A percentile compares a stretch with the other conserved stretches of the same genome.
phyloP scores from a whole-genome alignment of 2,329 filamentous ascomycete genomes.

The Venturia pyrina region DNA sequence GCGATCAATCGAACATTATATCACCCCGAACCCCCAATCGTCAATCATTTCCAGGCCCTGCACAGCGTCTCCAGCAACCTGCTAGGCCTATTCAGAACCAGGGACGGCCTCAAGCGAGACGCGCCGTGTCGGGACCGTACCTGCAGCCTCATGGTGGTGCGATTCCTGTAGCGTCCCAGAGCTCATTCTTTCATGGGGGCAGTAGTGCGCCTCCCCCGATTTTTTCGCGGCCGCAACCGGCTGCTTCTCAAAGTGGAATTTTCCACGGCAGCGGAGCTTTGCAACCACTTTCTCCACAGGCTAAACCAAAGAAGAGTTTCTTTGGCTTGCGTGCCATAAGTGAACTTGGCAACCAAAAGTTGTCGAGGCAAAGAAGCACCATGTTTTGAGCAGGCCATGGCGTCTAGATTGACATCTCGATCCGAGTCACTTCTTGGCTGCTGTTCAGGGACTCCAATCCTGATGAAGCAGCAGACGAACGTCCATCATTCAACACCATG shows the following conservation, averaged over 20 bases:
- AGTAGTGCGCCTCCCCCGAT: neutral
- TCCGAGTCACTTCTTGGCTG: neutral
- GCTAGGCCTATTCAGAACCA: constrained; percentile 1
- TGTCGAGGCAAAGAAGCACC: constrained; percentile 17
- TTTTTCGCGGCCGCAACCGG: neutral
- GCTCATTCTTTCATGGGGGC: neutral
- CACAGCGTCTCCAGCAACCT: constrained; percentile 5
- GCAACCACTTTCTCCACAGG: neutral
- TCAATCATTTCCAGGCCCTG: constrained; percentile 1
- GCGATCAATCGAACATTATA: constrained; percentile 39
- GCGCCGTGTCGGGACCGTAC: constrained; percentile 16
- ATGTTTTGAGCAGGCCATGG: constrained; percentile 15
- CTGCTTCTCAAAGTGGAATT: constrained; percentile 25
- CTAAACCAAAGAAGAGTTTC: constrained; percentile 28
- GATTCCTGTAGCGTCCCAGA: constrained; percentile 12
- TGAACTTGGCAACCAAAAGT: constrained; percentile 17
- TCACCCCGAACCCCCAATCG: constrained; percentile 6
- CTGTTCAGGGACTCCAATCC: too few species aligned
- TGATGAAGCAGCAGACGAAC: neutral
- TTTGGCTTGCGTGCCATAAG: constrained; percentile 25
- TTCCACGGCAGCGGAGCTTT: constrained; percentile 22
- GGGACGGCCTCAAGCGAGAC: constrained; percentile 2
- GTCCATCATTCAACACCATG: neutral
- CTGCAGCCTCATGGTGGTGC: constrained; percentile 20
- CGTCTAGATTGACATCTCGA: neutral